These are phyloP conservation scores for Zygoascus sp. DNA, from an alignment of 1,139 yeast species.

Conservation along the genomic window DNA sequence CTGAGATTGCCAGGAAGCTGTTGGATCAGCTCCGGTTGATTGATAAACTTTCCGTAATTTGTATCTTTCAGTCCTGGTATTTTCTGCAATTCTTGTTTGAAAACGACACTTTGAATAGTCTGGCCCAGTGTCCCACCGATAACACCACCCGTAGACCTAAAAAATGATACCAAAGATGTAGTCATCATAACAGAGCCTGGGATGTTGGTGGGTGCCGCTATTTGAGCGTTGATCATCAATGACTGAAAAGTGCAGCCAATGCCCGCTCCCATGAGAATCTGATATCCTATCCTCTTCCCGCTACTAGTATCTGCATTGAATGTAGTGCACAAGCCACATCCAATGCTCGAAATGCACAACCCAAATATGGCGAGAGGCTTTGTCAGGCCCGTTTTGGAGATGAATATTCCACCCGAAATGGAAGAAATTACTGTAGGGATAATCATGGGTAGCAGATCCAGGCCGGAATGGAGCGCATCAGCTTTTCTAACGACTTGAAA, in stretches of 20 bases:
- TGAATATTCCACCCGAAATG: conserved; percentile 43
- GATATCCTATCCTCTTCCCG: conserved; percentile 47
- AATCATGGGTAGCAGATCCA: conserved; percentile 51
- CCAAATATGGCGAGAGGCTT: too few relatives aligned
- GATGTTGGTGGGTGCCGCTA: conserved; percentile 46
- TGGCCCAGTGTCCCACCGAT: conserved; percentile 47
- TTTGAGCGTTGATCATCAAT: conserved; percentile 7
- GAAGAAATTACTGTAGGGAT: conserved; percentile 50
- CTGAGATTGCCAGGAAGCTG: conserved; percentile 18
- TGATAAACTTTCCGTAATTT: conserved; percentile 17
- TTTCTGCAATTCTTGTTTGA: conserved; percentile 15
- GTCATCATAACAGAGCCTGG: conserved; percentile 49
- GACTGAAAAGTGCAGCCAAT: background rate
- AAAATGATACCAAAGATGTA: conserved; percentile 46
- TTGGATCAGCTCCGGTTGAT: conserved; percentile 22
- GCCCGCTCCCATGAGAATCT: conserved; percentile 37
- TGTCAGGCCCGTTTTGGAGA: conserved; percentile 42
- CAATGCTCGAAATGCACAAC: too few relatives aligned
- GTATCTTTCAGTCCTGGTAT: background rate
- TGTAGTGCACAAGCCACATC: conserved; percentile 44
- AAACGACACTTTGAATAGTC: conserved; percentile 39
- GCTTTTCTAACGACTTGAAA: conserved; percentile 49
- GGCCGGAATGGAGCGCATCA: conserved; percentile 50
- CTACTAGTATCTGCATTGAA: conserved; percentile 40
- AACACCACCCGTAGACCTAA: conserved; percentile 48